Conservation (phyloP, 1,139 yeast species). For the Hansenula lynferdii region DNA sequence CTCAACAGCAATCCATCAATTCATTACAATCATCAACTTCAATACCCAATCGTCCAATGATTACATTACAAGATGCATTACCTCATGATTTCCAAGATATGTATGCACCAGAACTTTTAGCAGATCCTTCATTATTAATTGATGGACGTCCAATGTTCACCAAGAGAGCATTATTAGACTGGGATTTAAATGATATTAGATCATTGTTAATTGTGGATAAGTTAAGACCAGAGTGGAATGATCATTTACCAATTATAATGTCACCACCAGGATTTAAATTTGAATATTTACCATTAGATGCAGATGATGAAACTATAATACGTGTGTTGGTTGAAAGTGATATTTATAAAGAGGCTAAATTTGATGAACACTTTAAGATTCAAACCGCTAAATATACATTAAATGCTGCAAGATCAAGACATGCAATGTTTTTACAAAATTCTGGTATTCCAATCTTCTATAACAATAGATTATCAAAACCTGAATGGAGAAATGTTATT, state of each 20-base stretch:
- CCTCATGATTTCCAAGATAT: conserved; percentile 46
- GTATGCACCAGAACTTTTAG: conserved; percentile 48
- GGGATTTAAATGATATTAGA: conserved; percentile 61
- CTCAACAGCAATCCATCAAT: too few species aligned
- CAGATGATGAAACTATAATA: conserved; percentile 44
- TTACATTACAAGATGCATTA: conserved; percentile 36
- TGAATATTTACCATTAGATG: conserved; percentile 43
- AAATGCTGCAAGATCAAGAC: conserved; percentile 48
- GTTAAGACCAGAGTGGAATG: conserved; percentile 48
- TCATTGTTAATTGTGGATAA: conserved; percentile 50
- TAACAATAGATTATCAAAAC: conserved; percentile 29
- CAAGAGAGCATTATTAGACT: conserved; percentile 51
- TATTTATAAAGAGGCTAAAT: conserved; percentile 52
- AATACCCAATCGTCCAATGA: too few species aligned
- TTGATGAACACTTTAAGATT: conserved; percentile 44
- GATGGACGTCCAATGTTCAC: conserved; percentile 60
- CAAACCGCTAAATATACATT: conserved; percentile 60
- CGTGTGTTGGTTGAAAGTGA: conserved; percentile 47
- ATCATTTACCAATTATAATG: conserved; percentile 40
- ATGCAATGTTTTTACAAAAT: conserved; percentile 27
- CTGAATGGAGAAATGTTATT: conserved; percentile 66
- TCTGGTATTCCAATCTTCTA: conserved; percentile 17
- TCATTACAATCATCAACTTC: too few species aligned
- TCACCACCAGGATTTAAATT: conserved; percentile 31
- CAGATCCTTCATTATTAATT: conserved; percentile 34